Base-by-base conservation (phyloP, 2,329 filamentous ascomycete species). In the Mariannaea elegans region DNA sequence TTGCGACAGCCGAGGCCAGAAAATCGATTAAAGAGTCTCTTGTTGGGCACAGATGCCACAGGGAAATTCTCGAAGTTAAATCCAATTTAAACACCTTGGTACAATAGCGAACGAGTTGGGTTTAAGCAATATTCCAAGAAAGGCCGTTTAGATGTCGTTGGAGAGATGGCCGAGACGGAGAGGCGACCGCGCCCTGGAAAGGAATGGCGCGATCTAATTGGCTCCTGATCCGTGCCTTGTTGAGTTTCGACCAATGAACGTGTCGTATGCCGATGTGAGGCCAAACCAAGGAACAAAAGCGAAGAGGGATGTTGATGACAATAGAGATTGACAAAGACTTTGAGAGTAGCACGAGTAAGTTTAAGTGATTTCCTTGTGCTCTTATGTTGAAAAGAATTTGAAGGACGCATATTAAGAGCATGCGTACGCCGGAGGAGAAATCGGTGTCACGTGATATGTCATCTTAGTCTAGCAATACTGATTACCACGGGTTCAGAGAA, bases 171-270 rank as follows among this genome's bases (percentile, higher is more conserved):
- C 24, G 24, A 5, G 24, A 27, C 6, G 9, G 9, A 9, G 24
- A 27, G 24, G 24, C 24, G 24, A 27, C 24, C 31, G 32, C 42
- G 39, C 19, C n/a, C 42, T 29, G 23, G 24, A 5, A 13, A 6
- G 41, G 42, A 16, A n/a, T 46, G 42, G 42, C 46, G 32, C 32
- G 31, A 16, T 41, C 16, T 41, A 54, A 54, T 47, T 54, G 42
- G 51, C 42, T 32, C 6, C 24, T 9, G 24, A 27, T 27, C 24
- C 24, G 24, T 27, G 24, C 24, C 24, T 27, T 5, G 24, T 27
- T 27, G 24, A 27, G 9, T 6, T 9, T 14, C 9, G 24, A 10
- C 32, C 32, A 55, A 47, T 47, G 23, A 41, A 41, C 31, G 21
- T 10, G 41, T 23, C 36, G 24, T 27, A 27, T 23, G 13, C 21